Percentiles rank a stretch among this genome's conserved stretches.
Conservation (phyloP, 371 early-diverging fungal genomes). For the Mortierella sp. region DNA sequence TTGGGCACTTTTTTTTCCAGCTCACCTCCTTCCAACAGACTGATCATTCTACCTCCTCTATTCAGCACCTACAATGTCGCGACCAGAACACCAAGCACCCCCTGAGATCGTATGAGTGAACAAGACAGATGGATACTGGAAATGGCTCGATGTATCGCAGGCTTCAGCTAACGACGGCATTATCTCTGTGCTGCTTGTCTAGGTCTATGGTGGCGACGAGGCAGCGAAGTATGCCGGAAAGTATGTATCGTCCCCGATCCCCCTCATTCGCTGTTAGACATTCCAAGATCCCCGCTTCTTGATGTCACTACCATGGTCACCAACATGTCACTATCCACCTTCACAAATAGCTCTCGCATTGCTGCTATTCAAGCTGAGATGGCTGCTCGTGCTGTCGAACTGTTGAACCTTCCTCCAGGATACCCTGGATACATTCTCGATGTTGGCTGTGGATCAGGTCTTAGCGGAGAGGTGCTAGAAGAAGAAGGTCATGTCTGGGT, state of each 20-base stretch:
- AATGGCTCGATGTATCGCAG: neutral
- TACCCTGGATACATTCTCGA: constrained; percentile 87
- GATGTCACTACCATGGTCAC: neutral
- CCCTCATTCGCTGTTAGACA: no score
- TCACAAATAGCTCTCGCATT: constrained; percentile 81
- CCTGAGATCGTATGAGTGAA: constrained; percentile 87
- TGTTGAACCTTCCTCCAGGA: constrained; percentile 85
- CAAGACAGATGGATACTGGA: no score
- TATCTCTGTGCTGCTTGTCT: neutral
- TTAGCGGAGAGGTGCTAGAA: constrained; percentile 94
- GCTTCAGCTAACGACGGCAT: neutral
- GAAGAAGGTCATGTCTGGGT: constrained; percentile 97
- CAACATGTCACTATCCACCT: neutral
- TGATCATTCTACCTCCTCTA: constrained; percentile 11
- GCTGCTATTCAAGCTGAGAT: constrained; percentile 93
- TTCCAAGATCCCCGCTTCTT: no score
- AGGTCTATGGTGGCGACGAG: constrained; percentile 91
- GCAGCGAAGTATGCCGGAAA: constrained; percentile 95
- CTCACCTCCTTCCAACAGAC: neutral
- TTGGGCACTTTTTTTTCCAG: constrained; percentile 16
- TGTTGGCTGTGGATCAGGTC: constrained; percentile 97
- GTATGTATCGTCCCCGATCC: constrained; percentile 64
- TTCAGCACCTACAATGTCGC: constrained; percentile 69
- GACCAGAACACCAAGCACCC: constrained; percentile 96
- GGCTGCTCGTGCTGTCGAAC: constrained; percentile 92